phyloP scores from a whole-genome alignment of 1,139 yeast species.

The Debaryomyces subglobosus region DNA sequence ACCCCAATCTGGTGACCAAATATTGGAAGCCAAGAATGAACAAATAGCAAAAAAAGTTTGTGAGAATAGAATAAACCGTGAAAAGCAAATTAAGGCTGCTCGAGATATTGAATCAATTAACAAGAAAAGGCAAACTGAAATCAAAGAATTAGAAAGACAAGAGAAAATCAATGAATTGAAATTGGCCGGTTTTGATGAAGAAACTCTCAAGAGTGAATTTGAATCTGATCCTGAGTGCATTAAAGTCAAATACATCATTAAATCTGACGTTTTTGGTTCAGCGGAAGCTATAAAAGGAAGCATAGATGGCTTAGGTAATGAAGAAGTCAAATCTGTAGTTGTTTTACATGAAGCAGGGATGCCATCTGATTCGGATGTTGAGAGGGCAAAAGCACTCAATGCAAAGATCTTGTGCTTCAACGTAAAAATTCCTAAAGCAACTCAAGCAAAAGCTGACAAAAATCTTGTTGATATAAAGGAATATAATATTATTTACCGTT shows the following conservation, averaged over 20 bases:
- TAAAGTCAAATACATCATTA: constrained; percentile 66
- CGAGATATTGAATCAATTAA: constrained; percentile 73
- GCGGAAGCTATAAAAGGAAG: constrained; percentile 72
- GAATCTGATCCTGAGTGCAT: constrained; percentile 29
- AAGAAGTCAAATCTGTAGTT: constrained; percentile 72
- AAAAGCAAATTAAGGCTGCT: constrained; percentile 61
- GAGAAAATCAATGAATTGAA: constrained; percentile 58
- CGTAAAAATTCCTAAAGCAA: constrained; percentile 66
- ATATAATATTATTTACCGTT: constrained; percentile 82
- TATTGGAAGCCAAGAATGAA: constrained; percentile 76
- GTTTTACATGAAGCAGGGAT: constrained; percentile 80
- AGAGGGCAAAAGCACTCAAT: constrained; percentile 73
- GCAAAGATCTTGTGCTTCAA: constrained; percentile 84
- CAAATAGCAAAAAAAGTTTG: constrained; percentile 75
- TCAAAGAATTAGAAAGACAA: constrained; percentile 50
- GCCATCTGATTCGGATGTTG: constrained; percentile 82
- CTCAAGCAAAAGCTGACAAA: constrained; percentile 60
- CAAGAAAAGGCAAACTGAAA: constrained; percentile 51
- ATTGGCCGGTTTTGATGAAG: constrained; percentile 57
- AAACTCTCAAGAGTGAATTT: constrained; percentile 30
- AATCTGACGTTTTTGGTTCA: constrained; percentile 84
- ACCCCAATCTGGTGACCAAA: constrained; percentile 90
- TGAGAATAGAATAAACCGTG: constrained; percentile 60
- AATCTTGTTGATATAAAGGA: constrained; percentile 62
- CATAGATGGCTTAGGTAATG: constrained; percentile 79